Evolutionary conservation across 2,329 filamentous ascomycete species (phyloP), one percentile per base, ranked within the genome.

Genomic region (Aureobasidium pullulans): DNA sequence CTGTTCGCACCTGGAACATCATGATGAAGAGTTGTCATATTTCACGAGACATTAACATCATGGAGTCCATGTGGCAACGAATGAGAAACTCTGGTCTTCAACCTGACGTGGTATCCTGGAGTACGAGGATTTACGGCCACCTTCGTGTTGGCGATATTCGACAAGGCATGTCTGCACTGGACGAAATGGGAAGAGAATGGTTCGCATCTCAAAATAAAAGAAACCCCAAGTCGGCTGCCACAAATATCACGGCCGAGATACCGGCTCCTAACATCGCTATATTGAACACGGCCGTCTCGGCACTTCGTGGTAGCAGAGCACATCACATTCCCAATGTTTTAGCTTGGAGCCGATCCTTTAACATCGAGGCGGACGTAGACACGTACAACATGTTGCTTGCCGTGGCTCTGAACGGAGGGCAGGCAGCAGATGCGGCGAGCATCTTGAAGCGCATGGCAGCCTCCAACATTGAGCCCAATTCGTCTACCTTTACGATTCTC

Each of bases 1-100:
- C 79, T 6, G 66, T 86, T 58, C 80, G 76, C 64, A 87, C 88
- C 0, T 94, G 88, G 82, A 87, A 84, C 40, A 76, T 82, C 44
- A 87, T 94, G 81, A 82, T 94, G 64, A 79, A 83, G 59, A 89
- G 89, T 1, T 90, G 85, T 72, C 82, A 81, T 67, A 78, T 77
- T 52, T 78, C 82, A 52, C 77, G 78, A 57, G 84, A 90, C 65
- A 64, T 77, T 0, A 70, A 75, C n/a, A 83, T 80, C 23, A 76
- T 92, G 62, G 81, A 86, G 59, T 77, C 77, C 1, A 79, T 91
- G 34, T 95, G 90, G 89, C 65, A 72, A 0, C 82, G 81, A 63
- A 82, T 94, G 72, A 67, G 80, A 3, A 68, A 68, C 8, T 79
- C 83, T 1, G 81, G 82, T 1, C 66, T 84, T 9, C 73, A 80